These are phyloP conservation scores for Phytophthora brassicae DNA, from an alignment of 352 stramenopile genomes.

Conservation along the genomic window DNA sequence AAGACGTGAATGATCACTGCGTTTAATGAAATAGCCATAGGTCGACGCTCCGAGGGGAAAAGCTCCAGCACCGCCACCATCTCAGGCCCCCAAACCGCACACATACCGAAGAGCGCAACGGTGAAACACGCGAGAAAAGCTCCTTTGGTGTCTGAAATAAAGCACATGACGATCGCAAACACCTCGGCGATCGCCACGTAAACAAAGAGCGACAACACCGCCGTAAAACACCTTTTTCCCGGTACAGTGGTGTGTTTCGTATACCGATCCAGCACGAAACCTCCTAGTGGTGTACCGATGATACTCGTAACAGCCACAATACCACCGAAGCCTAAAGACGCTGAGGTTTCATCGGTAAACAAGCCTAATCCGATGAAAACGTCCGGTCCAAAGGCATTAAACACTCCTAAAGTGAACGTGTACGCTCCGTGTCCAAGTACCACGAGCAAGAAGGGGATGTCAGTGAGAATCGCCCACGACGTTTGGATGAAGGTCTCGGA, in stretches of 20 bases:
- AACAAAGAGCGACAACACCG: constrained; percentile 68
- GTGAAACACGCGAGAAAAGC: constrained; percentile 72
- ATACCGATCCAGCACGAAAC: constrained; percentile 67
- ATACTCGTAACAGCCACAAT: constrained; percentile 84
- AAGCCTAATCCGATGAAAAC: constrained; percentile 91
- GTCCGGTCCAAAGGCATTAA: constrained; percentile 86
- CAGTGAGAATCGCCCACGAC: constrained; percentile 69
- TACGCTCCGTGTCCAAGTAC: constrained; percentile 85
- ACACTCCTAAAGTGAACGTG: constrained; percentile 83
- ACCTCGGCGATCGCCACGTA: constrained; percentile 59
- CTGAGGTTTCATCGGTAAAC: constrained; percentile 82
- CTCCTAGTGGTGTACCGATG: constrained; percentile 87
- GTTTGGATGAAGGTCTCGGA: too few relatives aligned
- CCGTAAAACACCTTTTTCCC: constrained; percentile 49
- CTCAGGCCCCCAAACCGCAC: constrained; percentile 69
- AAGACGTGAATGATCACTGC: constrained; percentile 92
- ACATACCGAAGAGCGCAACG: constrained; percentile 76
- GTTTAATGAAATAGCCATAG: constrained; percentile 91
- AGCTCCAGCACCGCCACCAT: constrained; percentile 90
- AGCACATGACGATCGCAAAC: constrained; percentile 67
- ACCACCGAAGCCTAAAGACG: constrained; percentile 86
- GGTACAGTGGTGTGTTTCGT: constrained; percentile 37
- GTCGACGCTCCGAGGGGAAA: constrained; percentile 83
- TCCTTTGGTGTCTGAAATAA: constrained; percentile 46
- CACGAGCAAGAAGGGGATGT: constrained; percentile 76